Percentiles rank a stretch among this genome's conserved stretches.
These are phyloP conservation scores for Globisporangium sylvaticum DNA, from an alignment of 352 stramenopile genomes.

Conservation along the genomic window DNA sequence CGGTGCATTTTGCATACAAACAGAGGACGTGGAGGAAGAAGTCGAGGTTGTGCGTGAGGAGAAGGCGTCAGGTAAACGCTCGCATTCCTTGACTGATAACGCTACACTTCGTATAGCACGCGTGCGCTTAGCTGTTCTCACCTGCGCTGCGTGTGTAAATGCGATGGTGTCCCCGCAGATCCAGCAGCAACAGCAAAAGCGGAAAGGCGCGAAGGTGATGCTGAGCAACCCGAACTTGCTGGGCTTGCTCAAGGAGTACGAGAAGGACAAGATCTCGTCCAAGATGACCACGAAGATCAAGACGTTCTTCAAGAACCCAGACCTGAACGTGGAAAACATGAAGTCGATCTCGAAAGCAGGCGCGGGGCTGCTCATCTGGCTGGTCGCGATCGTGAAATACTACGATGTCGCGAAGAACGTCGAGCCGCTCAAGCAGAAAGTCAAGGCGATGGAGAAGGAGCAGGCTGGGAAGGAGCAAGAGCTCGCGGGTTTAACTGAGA, in stretches of 20 bases:
- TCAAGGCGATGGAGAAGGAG: constrained; percentile 93
- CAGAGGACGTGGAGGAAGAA: constrained; percentile 79
- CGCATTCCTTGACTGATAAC: background rate
- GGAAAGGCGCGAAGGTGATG: constrained; percentile 95
- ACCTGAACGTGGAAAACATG: constrained; percentile 94
- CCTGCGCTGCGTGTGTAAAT: background rate
- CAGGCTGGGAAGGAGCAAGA: constrained; percentile 89
- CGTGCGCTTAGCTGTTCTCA: background rate
- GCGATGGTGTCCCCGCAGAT: background rate
- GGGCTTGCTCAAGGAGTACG: constrained; percentile 91
- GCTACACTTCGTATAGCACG: background rate
- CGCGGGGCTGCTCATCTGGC: constrained; percentile 90
- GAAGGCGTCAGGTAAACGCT: constrained; percentile 15
- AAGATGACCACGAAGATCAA: constrained; percentile 95
- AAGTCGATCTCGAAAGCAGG: constrained; percentile 92
- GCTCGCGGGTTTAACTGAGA: constrained; percentile 81
- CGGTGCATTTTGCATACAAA: background rate
- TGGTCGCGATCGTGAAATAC: constrained; percentile 95
- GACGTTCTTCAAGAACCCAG: constrained; percentile 92
- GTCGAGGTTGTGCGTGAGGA: constrained; percentile 53
- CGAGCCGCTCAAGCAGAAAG: constrained; percentile 87
- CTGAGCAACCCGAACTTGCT: constrained; percentile 91
- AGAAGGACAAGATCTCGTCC: constrained; percentile 94
- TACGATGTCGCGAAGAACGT: constrained; percentile 95
- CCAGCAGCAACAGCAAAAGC: background rate